phyloP scores from a whole-genome alignment of 2,329 filamentous ascomycete genomes.

The Pseudocercospora eumusae region DNA sequence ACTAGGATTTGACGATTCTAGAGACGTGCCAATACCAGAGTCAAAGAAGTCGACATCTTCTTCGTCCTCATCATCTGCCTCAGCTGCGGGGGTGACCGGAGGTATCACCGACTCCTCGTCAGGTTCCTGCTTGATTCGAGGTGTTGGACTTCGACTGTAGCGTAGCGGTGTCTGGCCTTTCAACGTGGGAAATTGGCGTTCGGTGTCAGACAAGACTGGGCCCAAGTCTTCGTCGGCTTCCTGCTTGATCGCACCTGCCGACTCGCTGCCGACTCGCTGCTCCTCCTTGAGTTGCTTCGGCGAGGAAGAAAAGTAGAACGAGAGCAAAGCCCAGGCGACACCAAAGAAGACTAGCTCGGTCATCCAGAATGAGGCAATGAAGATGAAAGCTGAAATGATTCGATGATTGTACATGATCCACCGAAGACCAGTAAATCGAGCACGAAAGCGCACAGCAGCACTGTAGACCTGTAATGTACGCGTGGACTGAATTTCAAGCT shows the following conservation, averaged over 20 bases:
- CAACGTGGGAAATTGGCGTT: slow-evolving; percentile 53
- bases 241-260: slow-evolving; percentile 23
- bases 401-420: slow-evolving; percentile 88
- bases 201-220: slow-evolving; percentile 47
- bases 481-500: slow-evolving; percentile 70
- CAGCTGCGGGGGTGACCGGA: slow-evolving; percentile 29
- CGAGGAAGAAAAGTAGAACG: slow-evolving; percentile 41
- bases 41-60: slow-evolving; percentile 49
- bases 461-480: slow-evolving; percentile 74
- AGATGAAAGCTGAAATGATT: slow-evolving; percentile 66
- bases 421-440: slow-evolving; percentile 69
- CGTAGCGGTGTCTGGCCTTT: slow-evolving; percentile 46
- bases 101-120: slow-evolving; percentile 30
- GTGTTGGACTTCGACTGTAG: slow-evolving; percentile 28
- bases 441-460: slow-evolving; percentile 67
- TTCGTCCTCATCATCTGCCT: slow-evolving; percentile 48
- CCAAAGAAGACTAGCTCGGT: slow-evolving; percentile 69
- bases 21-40: slow-evolving; percentile 52
- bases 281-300: slow-evolving; percentile 24
- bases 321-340: slow-evolving; percentile 63
- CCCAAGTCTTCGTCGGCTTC: slow-evolving; percentile 29
- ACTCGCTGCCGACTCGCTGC: slow-evolving; percentile 16
- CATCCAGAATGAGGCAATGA: slow-evolving; percentile 73
- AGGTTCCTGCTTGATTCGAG: slow-evolving; percentile 36
- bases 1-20: slow-evolving; percentile 44